Conservation (phyloP, 768 basidiomycete species). For the Lactarius trivialis region DNA sequence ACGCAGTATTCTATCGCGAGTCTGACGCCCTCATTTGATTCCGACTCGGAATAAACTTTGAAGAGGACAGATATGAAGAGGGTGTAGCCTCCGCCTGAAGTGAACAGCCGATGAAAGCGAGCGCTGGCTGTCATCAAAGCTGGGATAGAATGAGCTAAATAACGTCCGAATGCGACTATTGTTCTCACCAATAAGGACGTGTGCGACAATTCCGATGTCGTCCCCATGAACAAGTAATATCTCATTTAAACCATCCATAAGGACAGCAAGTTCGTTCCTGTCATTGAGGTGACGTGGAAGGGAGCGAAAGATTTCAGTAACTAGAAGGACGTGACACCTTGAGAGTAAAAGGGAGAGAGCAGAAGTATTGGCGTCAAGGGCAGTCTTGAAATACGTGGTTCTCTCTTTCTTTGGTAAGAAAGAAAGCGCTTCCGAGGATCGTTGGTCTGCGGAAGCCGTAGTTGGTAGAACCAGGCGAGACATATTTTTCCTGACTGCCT, state of each 20-base stretch:
- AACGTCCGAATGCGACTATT: neutral
- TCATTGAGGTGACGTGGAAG: slow-evolving; percentile 69
- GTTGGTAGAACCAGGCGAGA: slow-evolving; percentile 54
- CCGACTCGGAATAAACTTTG: slow-evolving; percentile 62
- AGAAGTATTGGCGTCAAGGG: slow-evolving; percentile 27
- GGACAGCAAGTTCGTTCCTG: slow-evolving; percentile 54
- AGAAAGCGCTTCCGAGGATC: slow-evolving; percentile 14
- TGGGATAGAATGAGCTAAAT: slow-evolving; percentile 25
- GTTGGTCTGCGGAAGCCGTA: slow-evolving; percentile 21
- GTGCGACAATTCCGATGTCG: slow-evolving; percentile 72
- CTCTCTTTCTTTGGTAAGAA: slow-evolving; percentile 15
- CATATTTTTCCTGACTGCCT: slow-evolving; percentile 59
- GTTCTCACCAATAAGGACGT: slow-evolving; percentile 61
- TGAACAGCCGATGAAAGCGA: slow-evolving; percentile 70
- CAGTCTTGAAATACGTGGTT: neutral
- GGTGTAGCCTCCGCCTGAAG: slow-evolving; percentile 62
- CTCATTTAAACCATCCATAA: slow-evolving; percentile 66
- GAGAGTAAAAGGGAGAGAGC: slow-evolving; percentile 56
- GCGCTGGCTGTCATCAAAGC: slow-evolving; percentile 72
- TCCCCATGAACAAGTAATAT: slow-evolving; percentile 62
- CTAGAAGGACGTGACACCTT: slow-evolving; percentile 60
- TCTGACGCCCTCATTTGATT: slow-evolving; percentile 50
- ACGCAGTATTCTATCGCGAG: slow-evolving; percentile 64
- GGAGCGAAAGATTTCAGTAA: slow-evolving; percentile 64
- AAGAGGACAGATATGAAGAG: slow-evolving; percentile 69